Base-by-base conservation (phyloP, 2,329 filamentous ascomycete species). In the Diplocarpon rosae region DNA sequence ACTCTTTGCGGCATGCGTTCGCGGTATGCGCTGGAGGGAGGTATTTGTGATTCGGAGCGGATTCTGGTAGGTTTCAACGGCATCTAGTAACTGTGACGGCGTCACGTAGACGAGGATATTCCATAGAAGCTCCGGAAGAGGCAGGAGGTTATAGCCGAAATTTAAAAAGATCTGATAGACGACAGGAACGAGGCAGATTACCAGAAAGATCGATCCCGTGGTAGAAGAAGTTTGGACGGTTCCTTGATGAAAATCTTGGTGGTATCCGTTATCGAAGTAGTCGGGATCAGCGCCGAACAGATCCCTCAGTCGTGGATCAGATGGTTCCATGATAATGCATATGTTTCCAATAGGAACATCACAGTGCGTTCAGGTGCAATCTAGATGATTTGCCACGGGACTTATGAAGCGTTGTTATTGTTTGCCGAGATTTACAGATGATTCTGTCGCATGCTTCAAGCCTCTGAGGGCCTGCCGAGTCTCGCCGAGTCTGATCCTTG, bases 1-100 rank as follows among this genome's bases (percentile, higher is more conserved):
- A 59, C 76, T 79, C 63, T 87, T 88, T 20, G 72, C 71, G 13
- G 69, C 69, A 66, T 72, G 67, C 34, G 63, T 70, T 53, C 57
- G 66, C 47, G 61, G 63, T 43, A 56, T 64, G n/a, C 44, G 30
- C 37, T 44, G 51, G 20, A 56, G 37, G 49, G 64, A 63, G 60
- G 63, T 47, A 65, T 68, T 49, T 66, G 70, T 58, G 67, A 73
- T 69, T 70, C 66, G 77, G 11, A 57, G 44, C 14, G 58, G 50
- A 33, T 50, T 58, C 13, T 38, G 43, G 35, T 58, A 56, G 61
- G 62, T 57, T 59, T 80, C 74, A 52, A 80, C 50, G 42, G 71
- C 65, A 63, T 77, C 72, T 30, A 85, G 62, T 1, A 83, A 56
- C 20, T 65, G 64, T 13, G 70, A 66, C 1, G 83, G 83, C 12